phyloP scores from a whole-genome alignment of 2,329 filamentous ascomycete species.

The Fusarium pseudocircinatum region DNA sequence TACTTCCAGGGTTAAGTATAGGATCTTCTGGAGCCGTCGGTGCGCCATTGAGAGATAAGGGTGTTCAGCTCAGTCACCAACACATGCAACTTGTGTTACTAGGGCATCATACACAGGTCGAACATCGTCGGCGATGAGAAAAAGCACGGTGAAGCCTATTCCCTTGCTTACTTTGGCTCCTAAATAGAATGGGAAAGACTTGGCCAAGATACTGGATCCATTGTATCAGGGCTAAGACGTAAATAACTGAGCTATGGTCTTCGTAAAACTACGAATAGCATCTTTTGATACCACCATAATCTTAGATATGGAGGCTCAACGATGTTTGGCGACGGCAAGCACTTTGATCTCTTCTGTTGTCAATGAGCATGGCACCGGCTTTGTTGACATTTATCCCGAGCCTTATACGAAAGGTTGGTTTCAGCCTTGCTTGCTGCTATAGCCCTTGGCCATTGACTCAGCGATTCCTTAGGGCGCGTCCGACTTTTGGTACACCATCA shows the following conservation, averaged over 20 bases:
- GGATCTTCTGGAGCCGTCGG: neutral
- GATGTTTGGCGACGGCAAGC: neutral
- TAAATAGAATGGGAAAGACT: neutral
- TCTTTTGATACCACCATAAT: neutral
- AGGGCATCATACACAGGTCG: neutral
- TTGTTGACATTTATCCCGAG: conserved; percentile 3
- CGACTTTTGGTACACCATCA: neutral
- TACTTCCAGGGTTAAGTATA: neutral
- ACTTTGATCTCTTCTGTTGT: neutral
- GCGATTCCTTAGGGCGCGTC: neutral
- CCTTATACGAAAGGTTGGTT: conserved; percentile 3
- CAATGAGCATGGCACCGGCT: neutral
- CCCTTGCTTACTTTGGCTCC: neutral
- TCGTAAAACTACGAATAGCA: neutral
- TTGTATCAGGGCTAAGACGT: neutral
- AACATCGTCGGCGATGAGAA: neutral
- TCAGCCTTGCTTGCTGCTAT: neutral
- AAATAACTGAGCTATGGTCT: neutral
- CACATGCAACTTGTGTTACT: neutral
- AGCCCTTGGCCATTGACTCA: neutral
- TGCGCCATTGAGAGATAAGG: conserved; percentile 4
- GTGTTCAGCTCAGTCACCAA: neutral
- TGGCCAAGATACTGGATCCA: neutral
- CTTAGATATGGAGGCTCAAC: neutral
- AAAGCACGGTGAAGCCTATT: neutral